Conservation (phyloP, 2,329 filamentous ascomycete genomes). For the Sphaceloma murrayae region DNA sequence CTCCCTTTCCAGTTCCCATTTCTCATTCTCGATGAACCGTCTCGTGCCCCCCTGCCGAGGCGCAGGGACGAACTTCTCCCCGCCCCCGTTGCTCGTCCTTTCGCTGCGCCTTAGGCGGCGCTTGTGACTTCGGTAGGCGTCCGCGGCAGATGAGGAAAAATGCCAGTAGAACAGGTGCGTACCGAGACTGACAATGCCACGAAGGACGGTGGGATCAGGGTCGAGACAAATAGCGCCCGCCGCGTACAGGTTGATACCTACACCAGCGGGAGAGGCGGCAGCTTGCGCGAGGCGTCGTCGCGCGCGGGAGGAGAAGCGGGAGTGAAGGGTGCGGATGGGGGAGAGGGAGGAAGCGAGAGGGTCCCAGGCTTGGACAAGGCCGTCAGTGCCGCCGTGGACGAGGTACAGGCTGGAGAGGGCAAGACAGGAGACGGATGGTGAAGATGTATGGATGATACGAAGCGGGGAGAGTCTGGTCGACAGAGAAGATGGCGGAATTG, state of each 20-base stretch:
- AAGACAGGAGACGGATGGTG: slow-evolving; percentile 73
- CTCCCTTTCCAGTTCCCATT: slow-evolving; percentile 67
- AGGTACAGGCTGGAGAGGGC: slow-evolving; percentile 78
- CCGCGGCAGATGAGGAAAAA: slow-evolving; percentile 71
- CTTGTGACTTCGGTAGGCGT: slow-evolving; percentile 66
- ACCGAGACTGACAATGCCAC: slow-evolving; percentile 79
- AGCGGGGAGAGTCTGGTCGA: slow-evolving; percentile 57
- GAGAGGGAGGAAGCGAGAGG: slow-evolving; percentile 70
- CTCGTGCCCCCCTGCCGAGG: slow-evolving; percentile 58
- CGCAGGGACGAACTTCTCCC: slow-evolving; percentile 50
- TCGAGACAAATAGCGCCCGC: slow-evolving; percentile 80
- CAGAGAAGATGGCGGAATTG: slow-evolving; percentile 44
- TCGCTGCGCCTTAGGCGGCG: slow-evolving; percentile 64
- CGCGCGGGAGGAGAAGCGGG: slow-evolving; percentile 70
- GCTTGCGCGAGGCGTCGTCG: slow-evolving; percentile 64
- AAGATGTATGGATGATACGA: slow-evolving; percentile 81
- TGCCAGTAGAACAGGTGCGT: slow-evolving; percentile 87
- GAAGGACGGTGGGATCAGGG: slow-evolving; percentile 72
- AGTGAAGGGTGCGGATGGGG: slow-evolving; percentile 78
- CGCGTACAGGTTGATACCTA: slow-evolving; percentile 67
- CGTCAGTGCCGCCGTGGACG: slow-evolving; percentile 88
- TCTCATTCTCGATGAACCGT: slow-evolving; percentile 79
- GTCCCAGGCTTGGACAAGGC: slow-evolving; percentile 93
- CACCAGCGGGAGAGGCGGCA: slow-evolving; percentile 55
- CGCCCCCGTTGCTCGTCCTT: slow-evolving; percentile 50